A percentile compares a stretch with the other conserved stretches of the same genome.
These are phyloP conservation scores for Sporopachydermia cereana DNA, from an alignment of 1,139 yeast species.

Conservation along the genomic window DNA sequence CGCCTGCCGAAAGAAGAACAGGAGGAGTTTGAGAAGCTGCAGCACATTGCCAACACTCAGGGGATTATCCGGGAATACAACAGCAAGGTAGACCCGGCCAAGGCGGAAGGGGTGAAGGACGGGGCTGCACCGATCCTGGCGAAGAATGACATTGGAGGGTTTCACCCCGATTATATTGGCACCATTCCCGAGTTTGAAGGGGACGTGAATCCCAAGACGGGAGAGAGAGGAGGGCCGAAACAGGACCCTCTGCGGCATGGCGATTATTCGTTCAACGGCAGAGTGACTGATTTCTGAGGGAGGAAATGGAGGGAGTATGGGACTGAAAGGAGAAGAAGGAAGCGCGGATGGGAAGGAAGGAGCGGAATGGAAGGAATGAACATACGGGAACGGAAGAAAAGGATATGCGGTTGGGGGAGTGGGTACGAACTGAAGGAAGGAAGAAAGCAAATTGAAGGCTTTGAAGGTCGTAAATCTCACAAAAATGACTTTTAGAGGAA, in stretches of 20 bases:
- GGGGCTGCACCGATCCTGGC: constrained; percentile 30
- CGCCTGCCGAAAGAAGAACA: constrained; percentile 77
- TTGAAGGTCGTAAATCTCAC: no score
- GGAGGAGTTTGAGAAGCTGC: constrained; percentile 82
- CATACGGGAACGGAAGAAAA: background rate
- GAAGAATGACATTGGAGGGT: constrained; percentile 47
- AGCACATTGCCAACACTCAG: constrained; percentile 70
- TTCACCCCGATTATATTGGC: constrained; percentile 59
- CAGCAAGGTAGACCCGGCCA: constrained; percentile 30
- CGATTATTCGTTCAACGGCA: constrained; percentile 91
- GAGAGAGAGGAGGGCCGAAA: constrained; percentile 97
- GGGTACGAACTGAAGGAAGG: no score
- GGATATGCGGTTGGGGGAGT: no score
- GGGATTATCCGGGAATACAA: constrained; percentile 72
- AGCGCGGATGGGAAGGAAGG: background rate
- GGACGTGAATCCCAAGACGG: constrained; percentile 82
- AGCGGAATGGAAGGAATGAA: background rate
- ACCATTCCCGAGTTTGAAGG: constrained; percentile 95
- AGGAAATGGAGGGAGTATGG: background rate
- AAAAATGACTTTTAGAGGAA: no score
- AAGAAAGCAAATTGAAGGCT: no score
- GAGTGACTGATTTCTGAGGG: constrained; percentile 80
- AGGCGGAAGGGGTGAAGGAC: constrained; percentile 22
- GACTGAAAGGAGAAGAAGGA: background rate
- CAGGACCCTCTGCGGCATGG: constrained; percentile 92